phyloP scores from a whole-genome alignment of 257 asterid species.

The Lycium ferocissimum region DNA sequence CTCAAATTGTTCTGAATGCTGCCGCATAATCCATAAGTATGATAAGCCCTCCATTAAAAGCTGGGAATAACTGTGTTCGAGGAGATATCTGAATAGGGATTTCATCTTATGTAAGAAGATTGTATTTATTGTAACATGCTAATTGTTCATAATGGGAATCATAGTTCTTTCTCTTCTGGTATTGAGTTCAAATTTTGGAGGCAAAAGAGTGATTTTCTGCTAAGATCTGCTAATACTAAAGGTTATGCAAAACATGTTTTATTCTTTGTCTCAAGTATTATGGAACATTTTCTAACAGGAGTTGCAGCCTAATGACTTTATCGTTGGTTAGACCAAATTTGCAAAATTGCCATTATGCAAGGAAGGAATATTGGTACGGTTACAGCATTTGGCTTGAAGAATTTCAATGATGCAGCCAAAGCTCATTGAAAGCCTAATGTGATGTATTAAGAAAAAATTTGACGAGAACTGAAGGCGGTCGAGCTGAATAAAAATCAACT shows the following conservation, averaged over 20 bases:
- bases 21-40: background rate
- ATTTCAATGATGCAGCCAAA: too few species aligned
- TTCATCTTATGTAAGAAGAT: constrained; percentile 13
- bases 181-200: background rate
- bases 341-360: background rate
- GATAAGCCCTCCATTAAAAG: background rate
- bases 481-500: too few species aligned
- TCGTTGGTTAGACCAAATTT: background rate
- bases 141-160: constrained; percentile 20
- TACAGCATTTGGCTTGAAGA: too few species aligned
- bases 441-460: too few species aligned
- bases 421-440: too few species aligned
- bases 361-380: background rate
- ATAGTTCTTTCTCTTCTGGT: constrained; percentile 9
- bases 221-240: background rate
- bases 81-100: constrained; percentile 12
- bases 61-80: background rate
- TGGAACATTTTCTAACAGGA: background rate
- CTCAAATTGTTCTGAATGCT: background rate
- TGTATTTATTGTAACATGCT: constrained; percentile 26
- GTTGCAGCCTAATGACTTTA: background rate
- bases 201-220: background rate
- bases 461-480: too few species aligned
- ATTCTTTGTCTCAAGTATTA: background rate
- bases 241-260: background rate